phyloP scores from a whole-genome alignment of 495 filamentous ascomycete species.

The Oidiodendron maius region DNA sequence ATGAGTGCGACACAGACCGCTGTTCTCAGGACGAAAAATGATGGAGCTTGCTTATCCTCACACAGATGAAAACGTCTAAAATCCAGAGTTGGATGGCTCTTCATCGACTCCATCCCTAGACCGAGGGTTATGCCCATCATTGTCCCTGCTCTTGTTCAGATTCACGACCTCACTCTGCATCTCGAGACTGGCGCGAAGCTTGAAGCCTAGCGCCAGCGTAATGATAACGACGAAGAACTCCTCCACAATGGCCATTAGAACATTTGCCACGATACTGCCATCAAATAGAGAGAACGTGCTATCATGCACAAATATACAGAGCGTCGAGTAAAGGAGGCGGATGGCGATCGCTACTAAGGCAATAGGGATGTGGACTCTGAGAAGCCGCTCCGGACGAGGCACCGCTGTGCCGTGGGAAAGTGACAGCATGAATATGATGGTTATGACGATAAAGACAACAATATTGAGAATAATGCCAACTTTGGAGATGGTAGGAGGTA shows the following conservation, averaged over 20 bases:
- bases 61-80: background rate
- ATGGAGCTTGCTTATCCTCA: background rate
- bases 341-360: conserved; percentile 18
- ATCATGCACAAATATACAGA: conserved; percentile 16
- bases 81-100: background rate
- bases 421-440: conserved; percentile 7
- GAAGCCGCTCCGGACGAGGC: conserved; percentile 9
- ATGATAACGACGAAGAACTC: conserved; percentile 22
- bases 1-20: conserved; percentile 1
- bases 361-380: conserved; percentile 12
- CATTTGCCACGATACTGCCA: conserved; percentile 8
- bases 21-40: background rate
- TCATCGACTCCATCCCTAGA: background rate
- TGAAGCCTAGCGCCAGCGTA: conserved; percentile 2
- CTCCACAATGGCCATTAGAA: conserved; percentile 21
- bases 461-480: conserved; percentile 16
- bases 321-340: conserved; percentile 15
- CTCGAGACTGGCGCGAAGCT: background rate
- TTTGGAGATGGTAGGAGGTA: conserved; percentile 11
- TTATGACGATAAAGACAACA: conserved; percentile 8
- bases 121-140: background rate
- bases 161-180: background rate
- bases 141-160: background rate
- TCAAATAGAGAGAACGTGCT: conserved; percentile 14
- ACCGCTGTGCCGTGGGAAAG: background rate